Base-by-base conservation (phyloP, 257 asterid genomes). In the Nyctanthes arbortristis region DNA sequence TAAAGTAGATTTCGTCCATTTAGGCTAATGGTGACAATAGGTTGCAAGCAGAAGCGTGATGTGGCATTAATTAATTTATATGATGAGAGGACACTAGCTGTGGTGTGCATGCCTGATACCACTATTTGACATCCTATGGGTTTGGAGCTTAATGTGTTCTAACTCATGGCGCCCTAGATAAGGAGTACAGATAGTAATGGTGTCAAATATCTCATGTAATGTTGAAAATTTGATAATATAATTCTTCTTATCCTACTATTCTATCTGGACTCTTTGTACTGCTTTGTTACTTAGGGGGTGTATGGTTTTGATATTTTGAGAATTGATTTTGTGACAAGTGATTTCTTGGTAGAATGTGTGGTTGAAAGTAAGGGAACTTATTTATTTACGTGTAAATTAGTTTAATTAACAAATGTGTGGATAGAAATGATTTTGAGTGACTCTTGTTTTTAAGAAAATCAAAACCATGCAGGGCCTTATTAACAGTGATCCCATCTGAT, bases 241-340 rank as follows among this genome's bases (percentile, higher is more conserved):
- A 47, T 47, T 25, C 57, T 9, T 4, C 13, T 49, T 49, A 49
- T 49, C 28, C 28, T 49, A 49, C 57, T 7, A 49, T 49, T 49
- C 3, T 49, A 8, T 49, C 57, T 49, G 8, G 4, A 22, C 57
- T 49, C 29, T 7, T 49, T 49, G n/a, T 49, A 22, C 57, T 49
- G 28, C 25, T 49, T 47, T 49, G 57, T 49, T 49, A 49, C 57
- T 49, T n/a, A n/a, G n/a, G n/a, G n/a, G n/a, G n/a, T n/a, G n/a
- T n/a, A n/a, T n/a, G n/a, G n/a, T n/a, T n/a, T n/a, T n/a, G n/a
- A n/a, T n/a, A n/a, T n/a, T n/a, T n/a, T n/a, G n/a, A n/a, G n/a
- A n/a, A n/a, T n/a, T n/a, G n/a, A n/a, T n/a, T n/a, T n/a, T n/a
- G n/a, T n/a, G n/a, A n/a, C n/a, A n/a, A n/a, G n/a, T n/a, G n/a